phyloP scores from a whole-genome alignment of 352 stramenopile genomes.

The Phytophthora ohioensis region DNA sequence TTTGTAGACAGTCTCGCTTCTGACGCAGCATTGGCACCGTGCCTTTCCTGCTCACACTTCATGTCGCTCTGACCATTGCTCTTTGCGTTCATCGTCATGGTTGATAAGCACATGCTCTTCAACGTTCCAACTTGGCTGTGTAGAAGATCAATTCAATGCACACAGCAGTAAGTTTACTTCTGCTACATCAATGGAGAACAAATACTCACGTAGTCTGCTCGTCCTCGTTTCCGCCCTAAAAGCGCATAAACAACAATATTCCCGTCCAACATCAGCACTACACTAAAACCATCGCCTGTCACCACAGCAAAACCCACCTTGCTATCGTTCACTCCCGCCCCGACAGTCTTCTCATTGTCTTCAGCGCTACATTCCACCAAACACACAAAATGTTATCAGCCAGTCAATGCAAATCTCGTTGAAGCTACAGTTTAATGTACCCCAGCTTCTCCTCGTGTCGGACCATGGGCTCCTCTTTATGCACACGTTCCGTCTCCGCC shows the following conservation, averaged over 20 bases:
- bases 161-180: constrained; percentile 13
- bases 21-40: not conserved
- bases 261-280: not conserved
- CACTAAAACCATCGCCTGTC: not conserved
- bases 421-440: constrained; percentile 20
- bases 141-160: not conserved
- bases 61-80: constrained; percentile 5
- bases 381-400: constrained; percentile 14
- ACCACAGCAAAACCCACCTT: constrained; percentile 16
- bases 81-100: constrained; percentile 21
- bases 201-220: constrained; percentile 23
- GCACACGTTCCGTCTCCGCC: constrained; percentile 4
- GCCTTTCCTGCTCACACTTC: constrained; percentile 10
- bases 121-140: constrained; percentile 40
- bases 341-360: not conserved
- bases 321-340: not conserved
- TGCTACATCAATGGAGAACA: not conserved
- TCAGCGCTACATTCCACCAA: constrained; percentile 10
- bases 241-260: constrained; percentile 8
- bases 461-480: constrained; percentile 1
- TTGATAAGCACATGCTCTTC: constrained; percentile 42
- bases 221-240: constrained; percentile 12
- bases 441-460: constrained; percentile 13
- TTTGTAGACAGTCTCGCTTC: not conserved
- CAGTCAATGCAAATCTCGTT: constrained; percentile 10